These are phyloP conservation scores for Anisodus tanguticus DNA, from an alignment of 257 asterid genomes.

Conservation along the genomic window DNA sequence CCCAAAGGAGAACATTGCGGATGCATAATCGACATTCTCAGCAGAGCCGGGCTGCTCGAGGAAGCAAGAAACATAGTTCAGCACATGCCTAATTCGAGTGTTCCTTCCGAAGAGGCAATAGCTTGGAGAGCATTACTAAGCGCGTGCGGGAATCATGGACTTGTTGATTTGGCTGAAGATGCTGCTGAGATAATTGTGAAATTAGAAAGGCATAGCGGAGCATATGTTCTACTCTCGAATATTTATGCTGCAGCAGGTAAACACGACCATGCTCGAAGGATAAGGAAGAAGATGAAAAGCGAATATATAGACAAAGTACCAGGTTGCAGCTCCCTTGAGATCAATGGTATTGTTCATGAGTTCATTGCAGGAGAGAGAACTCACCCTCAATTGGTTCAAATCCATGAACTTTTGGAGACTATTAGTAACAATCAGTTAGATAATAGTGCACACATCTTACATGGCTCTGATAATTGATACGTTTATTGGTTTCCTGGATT, in stretches of 20 bases:
- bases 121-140: slow-evolving; percentile 77
- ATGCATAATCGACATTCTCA: slow-evolving; percentile 63
- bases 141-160: slow-evolving; percentile 56
- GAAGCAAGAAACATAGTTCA: slow-evolving; percentile 59
- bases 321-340: slow-evolving; percentile 78
- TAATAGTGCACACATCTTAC: neutral
- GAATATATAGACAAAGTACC: slow-evolving; percentile 68
- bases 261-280: slow-evolving; percentile 46
- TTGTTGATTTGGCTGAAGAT: slow-evolving; percentile 55
- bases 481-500: neutral
- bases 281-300: slow-evolving; percentile 60
- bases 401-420: slow-evolving; percentile 42
- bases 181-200: slow-evolving; percentile 59
- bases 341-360: slow-evolving; percentile 61
- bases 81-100: slow-evolving; percentile 45
- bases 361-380: slow-evolving; percentile 66
- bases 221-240: slow-evolving; percentile 67
- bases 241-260: slow-evolving; percentile 62
- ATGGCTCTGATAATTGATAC: neutral
- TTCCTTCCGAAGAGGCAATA: slow-evolving; percentile 51
- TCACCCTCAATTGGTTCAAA: slow-evolving; percentile 43
- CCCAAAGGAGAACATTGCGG: slow-evolving; percentile 71
- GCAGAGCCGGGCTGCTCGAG: slow-evolving; percentile 54
- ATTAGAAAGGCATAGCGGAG: slow-evolving; percentile 70
- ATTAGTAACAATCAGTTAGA: slow-evolving; percentile 43